Evolutionary conservation across 2,329 filamentous ascomycete genomes (phyloP).

Genomic region (Arthrobotrys megalospora): DNA sequence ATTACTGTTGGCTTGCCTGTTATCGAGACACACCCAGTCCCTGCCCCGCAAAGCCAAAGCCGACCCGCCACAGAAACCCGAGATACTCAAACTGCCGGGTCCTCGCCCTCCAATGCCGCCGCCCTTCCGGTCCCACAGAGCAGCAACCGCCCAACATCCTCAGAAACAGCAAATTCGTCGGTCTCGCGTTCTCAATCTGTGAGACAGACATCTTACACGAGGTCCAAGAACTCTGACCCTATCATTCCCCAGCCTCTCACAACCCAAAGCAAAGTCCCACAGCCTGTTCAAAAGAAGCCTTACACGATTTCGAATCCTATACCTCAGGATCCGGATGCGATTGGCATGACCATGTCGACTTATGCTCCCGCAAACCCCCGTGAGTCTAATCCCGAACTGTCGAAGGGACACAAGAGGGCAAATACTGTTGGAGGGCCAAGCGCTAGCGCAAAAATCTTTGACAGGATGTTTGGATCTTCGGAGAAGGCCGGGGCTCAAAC

Average conservation of each 20-base stretch:
- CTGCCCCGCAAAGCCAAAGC: conserved; percentile 25
- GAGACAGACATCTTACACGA: conserved; percentile 52
- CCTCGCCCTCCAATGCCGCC: conserved; percentile 32
- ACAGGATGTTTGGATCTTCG: conserved; percentile 66
- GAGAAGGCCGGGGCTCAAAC: conserved; percentile 55
- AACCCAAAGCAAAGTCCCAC: conserved; percentile 89
- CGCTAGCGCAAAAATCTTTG: conserved; percentile 74
- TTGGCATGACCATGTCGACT: conserved; percentile 75
- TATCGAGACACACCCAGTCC: conserved; percentile 43
- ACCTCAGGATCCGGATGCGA: conserved; percentile 71
- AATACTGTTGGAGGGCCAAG: conserved; percentile 80
- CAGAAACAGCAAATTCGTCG: conserved; percentile 49
- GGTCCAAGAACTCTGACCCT: conserved; percentile 40
- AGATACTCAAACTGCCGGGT: conserved; percentile 38
- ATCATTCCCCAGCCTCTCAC: conserved; percentile 31
- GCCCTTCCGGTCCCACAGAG: conserved; percentile 47
- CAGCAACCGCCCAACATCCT: conserved; percentile 47
- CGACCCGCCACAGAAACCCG: conserved; percentile 29
- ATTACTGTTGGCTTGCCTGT: conserved; percentile 53
- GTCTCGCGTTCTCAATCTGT: conserved; percentile 58
- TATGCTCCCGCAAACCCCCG: conserved; percentile 72
- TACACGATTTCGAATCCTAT: conserved; percentile 81
- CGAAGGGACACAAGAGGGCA: conserved; percentile 79
- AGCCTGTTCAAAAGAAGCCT: conserved; percentile 77
- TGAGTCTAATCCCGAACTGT: conserved; percentile 67